Evolutionary conservation across 2,329 filamentous ascomycete genomes (phyloP).

Genomic region (Paecilomyces sp.): DNA sequence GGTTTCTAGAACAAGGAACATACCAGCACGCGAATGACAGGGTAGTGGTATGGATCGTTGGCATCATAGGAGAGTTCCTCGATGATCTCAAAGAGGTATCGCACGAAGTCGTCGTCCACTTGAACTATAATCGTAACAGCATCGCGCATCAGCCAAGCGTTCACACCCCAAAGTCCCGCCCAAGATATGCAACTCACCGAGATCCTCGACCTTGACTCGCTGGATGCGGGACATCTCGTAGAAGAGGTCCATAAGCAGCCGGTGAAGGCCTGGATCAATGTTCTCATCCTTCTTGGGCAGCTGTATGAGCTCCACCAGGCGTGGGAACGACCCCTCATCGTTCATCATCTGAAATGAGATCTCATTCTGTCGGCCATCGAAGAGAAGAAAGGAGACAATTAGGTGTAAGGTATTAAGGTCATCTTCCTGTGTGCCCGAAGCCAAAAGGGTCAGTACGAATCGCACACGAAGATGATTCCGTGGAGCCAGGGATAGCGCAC

Average conservation of each 20-base stretch:
- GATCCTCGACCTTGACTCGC: constrained; percentile 66
- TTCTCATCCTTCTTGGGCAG: constrained; percentile 49
- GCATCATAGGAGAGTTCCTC: constrained; percentile 81
- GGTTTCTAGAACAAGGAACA: constrained; percentile 23
- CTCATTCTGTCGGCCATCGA: constrained; percentile 76
- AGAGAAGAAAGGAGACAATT: constrained; percentile 74
- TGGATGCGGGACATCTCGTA: constrained; percentile 97
- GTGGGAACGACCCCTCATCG: constrained; percentile 71
- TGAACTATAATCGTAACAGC: constrained; percentile 33
- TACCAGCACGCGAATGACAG: constrained; percentile 86
- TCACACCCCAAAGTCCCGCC: background rate
- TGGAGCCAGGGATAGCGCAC: constrained; percentile 29
- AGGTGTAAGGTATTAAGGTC: constrained; percentile 72
- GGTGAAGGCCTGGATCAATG: constrained; percentile 58
- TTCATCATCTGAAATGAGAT: constrained; percentile 80
- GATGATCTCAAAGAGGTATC: constrained; percentile 77
- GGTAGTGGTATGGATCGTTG: constrained; percentile 91
- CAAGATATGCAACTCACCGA: constrained; percentile 50
- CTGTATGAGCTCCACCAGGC: constrained; percentile 75
- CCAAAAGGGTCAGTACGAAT: background rate
- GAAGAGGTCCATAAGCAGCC: constrained; percentile 75
- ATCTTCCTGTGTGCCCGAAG: constrained; percentile 59
- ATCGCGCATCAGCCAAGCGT: background rate
- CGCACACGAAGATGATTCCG: background rate
- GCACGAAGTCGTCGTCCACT: constrained; percentile 71